phyloP scores from a whole-genome alignment of 148 eudicot genomes.

The Polygonum maritimum region DNA sequence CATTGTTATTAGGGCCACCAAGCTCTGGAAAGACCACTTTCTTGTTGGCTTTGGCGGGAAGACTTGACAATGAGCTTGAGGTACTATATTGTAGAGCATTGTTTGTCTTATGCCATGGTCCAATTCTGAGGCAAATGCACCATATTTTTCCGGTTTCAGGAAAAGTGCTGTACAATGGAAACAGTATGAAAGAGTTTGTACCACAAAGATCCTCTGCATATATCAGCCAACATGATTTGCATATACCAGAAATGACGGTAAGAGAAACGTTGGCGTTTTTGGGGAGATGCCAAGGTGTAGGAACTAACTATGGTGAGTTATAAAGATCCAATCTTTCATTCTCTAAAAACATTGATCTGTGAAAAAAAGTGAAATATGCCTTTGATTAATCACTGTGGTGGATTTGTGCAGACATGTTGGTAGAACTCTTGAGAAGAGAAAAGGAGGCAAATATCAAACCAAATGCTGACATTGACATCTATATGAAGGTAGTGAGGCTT shows the following conservation, averaged over 20 bases:
- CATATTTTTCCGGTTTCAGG: constrained; percentile 31
- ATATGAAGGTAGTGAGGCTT: constrained; percentile 11
- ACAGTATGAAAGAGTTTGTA: constrained; percentile 48
- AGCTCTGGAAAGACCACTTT: constrained; percentile 64
- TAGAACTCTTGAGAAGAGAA: constrained; percentile 12
- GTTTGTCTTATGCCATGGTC: neutral
- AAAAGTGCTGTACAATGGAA: constrained; percentile 48
- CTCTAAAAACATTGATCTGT: neutral
- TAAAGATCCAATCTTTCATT: neutral
- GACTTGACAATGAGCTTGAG: constrained; percentile 31
- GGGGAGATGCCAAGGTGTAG: constrained; percentile 66
- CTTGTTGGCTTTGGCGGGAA: constrained; percentile 57
- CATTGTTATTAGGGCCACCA: constrained; percentile 67
- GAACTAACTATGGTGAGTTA: constrained; percentile 44
- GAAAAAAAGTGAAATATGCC: too few relatives aligned
- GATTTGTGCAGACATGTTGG: constrained; percentile 10
- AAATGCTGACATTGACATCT: constrained; percentile 11
- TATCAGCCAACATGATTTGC: constrained; percentile 57
- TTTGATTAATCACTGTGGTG: neutral
- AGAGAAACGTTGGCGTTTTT: constrained; percentile 61
- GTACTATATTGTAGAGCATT: constrained; percentile 3
- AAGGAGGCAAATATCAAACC: constrained; percentile 6
- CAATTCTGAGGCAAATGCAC: neutral
- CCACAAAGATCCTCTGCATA: constrained; percentile 61
- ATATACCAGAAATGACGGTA: constrained; percentile 57